Base-by-base conservation (phyloP, 331 rosid genomes). In the Phaseolus coccineus region DNA sequence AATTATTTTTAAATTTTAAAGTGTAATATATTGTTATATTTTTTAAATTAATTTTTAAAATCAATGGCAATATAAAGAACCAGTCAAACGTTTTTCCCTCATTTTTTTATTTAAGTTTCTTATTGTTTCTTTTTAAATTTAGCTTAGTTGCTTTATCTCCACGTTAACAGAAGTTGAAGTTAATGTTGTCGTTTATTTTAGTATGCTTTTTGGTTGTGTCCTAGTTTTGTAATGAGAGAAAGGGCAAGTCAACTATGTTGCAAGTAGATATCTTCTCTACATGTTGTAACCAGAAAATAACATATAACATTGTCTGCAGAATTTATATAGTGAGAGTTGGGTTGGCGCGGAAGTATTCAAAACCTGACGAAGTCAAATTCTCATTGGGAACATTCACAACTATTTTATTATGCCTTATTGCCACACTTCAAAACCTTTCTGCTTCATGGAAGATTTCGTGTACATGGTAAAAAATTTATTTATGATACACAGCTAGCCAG, bases 271-370 rank as follows among this genome's bases (percentile, higher is more conserved):
- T 47, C 52, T 72, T 52, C 6, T 0, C 37, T 44, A 48, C 76
- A 30, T 64, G 73, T 48, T 47, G 55, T 58, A 55, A 58, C 77
- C 67, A 73, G 69, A 78, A 27, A 77, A 69, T 51, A 75, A 82
- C 63, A 82, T 76, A 15, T 30, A 70, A 14, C 35, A 63, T 77
- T 82, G 63, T 76, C 31, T 69, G 68, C 50, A 69, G 3, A 44
- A 31, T 61, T 61, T 30, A 61, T 44, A 31, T 11, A 24, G 42
- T 40, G 51, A 69, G 63, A 66, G 77, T 57, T 66, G 3, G 24
- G 64, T 82, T 40, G 39, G 50, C 12, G 51, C 5, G 7, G 83
- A 83, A 83, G 73, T 55, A 64, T 77, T 83, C 83, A 83, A 78
- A 77, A 72, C 31, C 39, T 16, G 6, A 47, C 39, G 11, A 55